A percentile compares a stretch with the other conserved stretches of the same genome.
Conservation (phyloP, 1,284 basidiomycete species). For the Microbotryomycetes sp. region DNA sequence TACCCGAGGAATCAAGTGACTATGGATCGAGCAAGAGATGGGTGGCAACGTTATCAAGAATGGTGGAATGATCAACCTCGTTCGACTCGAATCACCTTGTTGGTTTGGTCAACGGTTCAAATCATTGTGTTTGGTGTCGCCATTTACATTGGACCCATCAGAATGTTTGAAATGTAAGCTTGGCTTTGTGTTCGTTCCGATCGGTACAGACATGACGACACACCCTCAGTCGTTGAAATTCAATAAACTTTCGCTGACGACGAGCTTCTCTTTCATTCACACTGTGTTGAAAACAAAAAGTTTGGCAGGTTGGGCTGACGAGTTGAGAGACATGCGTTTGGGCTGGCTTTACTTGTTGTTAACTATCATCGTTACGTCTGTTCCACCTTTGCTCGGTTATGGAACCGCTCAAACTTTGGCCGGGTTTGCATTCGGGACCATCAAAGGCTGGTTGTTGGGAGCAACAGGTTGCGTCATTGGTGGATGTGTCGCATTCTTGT, state of each 20-base stretch:
- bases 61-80: not conserved
- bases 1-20: too few species aligned
- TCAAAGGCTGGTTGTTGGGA: conserved; percentile 58
- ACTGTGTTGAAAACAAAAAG: too few species aligned
- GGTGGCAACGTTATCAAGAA: too few species aligned
- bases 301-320: conserved; percentile 60
- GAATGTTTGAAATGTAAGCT: conserved; percentile 45
- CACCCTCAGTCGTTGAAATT: conserved; percentile 44
- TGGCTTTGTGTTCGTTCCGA: not conserved
- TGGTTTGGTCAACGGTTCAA: conserved; percentile 25
- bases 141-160: conserved; percentile 54
- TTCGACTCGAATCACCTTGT: not conserved
- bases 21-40: too few species aligned
- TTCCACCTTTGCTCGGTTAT: conserved; percentile 73
- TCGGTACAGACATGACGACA: not conserved
- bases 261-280: too few species aligned
- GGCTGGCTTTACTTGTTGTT: conserved; percentile 53
- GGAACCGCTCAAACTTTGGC: conserved; percentile 57
- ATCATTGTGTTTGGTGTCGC: conserved; percentile 39
- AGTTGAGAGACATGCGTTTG: conserved; percentile 53
- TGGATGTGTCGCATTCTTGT: conserved; percentile 59
- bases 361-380: conserved; percentile 52
- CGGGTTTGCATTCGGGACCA: conserved; percentile 74
- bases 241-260: too few species aligned
- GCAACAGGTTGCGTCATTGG: conserved; percentile 58